Evolutionary conservation across 345 rosid genomes (phyloP).

Genomic region (Kernera saxatilis): DNA sequence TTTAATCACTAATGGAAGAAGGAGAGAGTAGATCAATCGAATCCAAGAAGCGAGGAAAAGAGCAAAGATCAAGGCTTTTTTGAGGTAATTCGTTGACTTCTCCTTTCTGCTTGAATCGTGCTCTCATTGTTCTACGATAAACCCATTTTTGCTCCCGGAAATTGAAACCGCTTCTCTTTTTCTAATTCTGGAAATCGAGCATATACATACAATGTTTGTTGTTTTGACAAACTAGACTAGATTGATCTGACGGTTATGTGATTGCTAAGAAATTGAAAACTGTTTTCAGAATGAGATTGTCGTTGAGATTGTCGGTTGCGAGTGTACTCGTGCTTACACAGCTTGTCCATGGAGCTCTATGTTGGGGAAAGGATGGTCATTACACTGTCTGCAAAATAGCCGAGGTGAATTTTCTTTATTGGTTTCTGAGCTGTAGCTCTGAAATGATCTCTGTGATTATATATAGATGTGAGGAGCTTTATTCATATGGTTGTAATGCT

Average conservation of each 20-base stretch:
- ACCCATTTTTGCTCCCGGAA: not conserved
- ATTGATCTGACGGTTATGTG: not conserved
- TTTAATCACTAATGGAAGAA: not conserved
- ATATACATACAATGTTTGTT: not conserved
- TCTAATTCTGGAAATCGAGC: not conserved
- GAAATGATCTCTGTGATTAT: not conserved
- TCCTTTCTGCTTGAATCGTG: not conserved
- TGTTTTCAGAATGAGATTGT: slow-evolving; percentile 25
- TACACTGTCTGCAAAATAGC: slow-evolving; percentile 76
- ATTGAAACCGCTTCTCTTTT: not conserved
- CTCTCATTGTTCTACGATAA: not conserved
- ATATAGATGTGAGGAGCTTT: not conserved
- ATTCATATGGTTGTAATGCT: not conserved
- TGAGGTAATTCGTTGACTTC: slow-evolving; percentile 2
- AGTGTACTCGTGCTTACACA: slow-evolving; percentile 47
- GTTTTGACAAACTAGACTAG: not conserved
- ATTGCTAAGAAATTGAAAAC: not conserved
- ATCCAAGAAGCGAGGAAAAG: not conserved
- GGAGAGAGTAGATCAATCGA: not conserved
- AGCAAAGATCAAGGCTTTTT: not conserved
- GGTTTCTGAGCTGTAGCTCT: too few species aligned
- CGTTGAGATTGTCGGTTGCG: slow-evolving; percentile 31
- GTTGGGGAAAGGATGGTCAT: slow-evolving; percentile 92
- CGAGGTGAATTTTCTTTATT: slow-evolving; percentile 37
- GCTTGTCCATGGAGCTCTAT: slow-evolving; percentile 45